A percentile compares a stretch with the other conserved stretches of the same genome.
Evolutionary conservation across 352 stramenopile genomes (phyloP).

Genomic region (Phytophthora cryptogea): DNA sequence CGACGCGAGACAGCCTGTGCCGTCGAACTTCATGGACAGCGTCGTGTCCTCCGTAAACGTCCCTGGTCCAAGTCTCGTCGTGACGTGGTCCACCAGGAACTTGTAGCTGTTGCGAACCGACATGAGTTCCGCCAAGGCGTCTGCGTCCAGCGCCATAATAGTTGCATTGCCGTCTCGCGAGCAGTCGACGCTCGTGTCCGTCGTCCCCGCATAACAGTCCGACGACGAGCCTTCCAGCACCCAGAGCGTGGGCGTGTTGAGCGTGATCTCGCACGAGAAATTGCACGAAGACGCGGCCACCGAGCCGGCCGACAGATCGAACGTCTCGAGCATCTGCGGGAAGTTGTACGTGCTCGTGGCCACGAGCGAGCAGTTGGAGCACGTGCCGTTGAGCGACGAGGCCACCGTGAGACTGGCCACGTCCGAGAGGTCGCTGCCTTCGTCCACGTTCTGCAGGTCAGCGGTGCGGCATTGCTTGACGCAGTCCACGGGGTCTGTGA

Average conservation of each 20-base stretch:
- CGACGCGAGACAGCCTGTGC: constrained; percentile 54
- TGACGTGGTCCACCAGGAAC: constrained; percentile 62
- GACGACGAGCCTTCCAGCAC: constrained; percentile 42
- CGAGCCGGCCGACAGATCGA: constrained; percentile 51
- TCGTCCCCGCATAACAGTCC: constrained; percentile 37
- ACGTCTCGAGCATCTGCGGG: constrained; percentile 66
- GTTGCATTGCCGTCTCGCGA: constrained; percentile 60
- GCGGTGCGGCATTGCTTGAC: constrained; percentile 52
- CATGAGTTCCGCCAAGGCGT: constrained; percentile 45
- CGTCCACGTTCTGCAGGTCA: constrained; percentile 49
- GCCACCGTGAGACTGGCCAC: constrained; percentile 45
- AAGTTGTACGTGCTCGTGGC: constrained; percentile 71
- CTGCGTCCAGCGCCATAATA: constrained; percentile 45
- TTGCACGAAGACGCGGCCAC: constrained; percentile 43
- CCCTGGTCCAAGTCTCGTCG: constrained; percentile 59
- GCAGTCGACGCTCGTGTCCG: constrained; percentile 42
- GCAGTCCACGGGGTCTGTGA: constrained; percentile 52
- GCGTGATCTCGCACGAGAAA: constrained; percentile 52
- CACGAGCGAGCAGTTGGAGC: constrained; percentile 65
- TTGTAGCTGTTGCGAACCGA: constrained; percentile 45
- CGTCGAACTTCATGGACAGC: constrained; percentile 60
- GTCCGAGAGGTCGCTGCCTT: constrained; percentile 55
- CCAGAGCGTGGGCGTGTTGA: constrained; percentile 68
- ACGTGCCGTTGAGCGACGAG: constrained; percentile 74
- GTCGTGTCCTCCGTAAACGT: constrained; percentile 60